Percentiles rank a stretch among this genome's conserved stretches.
Conservation (phyloP, 345 rosid genomes). For the Ailanthus altissimus region DNA sequence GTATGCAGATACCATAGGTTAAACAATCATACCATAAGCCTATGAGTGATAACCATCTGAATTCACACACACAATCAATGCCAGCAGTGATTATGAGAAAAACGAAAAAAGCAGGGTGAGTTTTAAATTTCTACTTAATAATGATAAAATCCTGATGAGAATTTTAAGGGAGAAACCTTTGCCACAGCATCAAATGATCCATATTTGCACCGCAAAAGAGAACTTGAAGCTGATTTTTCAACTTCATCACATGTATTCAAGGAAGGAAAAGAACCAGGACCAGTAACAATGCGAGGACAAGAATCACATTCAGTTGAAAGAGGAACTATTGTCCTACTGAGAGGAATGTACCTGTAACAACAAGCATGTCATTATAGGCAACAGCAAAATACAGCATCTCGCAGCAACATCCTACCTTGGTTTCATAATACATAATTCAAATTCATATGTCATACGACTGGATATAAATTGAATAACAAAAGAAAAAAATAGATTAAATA, state of each 20-base stretch:
- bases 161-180: constrained; percentile 53
- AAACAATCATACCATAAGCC: constrained; percentile 13
- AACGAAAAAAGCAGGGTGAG: not conserved
- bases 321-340: constrained; percentile 48
- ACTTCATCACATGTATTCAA: constrained; percentile 53
- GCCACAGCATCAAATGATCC: constrained; percentile 74
- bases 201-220: constrained; percentile 59
- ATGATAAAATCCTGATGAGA: constrained; percentile 1
- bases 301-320: constrained; percentile 36
- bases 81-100: not conserved
- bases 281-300: constrained; percentile 37
- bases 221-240: constrained; percentile 58
- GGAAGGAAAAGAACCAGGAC: constrained; percentile 62
- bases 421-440: not conserved
- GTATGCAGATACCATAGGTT: not conserved
- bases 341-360: constrained; percentile 77
- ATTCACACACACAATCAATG: not conserved
- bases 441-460: not conserved
- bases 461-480: not conserved
- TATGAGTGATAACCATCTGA: not conserved
- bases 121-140: not conserved
- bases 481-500: not conserved
- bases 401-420: not conserved
- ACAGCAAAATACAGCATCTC: not conserved
- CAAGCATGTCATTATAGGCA: constrained; percentile 23